Percentiles rank a stretch among this genome's conserved stretches.
phyloP scores from a whole-genome alignment of 1,284 basidiomycete species.

The Boletus semigastroideus region DNA sequence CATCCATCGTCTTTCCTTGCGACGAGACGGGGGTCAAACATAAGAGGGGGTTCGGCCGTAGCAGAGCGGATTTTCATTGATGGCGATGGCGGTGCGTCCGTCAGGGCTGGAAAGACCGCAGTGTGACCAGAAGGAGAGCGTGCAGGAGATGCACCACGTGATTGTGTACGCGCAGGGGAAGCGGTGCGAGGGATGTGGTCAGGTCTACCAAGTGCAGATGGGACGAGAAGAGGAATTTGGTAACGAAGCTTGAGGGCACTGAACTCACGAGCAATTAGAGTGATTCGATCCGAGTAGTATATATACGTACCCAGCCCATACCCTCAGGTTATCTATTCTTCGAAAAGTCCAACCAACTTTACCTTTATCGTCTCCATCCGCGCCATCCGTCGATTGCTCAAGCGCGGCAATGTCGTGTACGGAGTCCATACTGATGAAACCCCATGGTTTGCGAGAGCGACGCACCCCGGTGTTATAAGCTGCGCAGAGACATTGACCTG shows the following conservation, averaged over 20 bases:
- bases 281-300: neutral
- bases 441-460: constrained; percentile 82
- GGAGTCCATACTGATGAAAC: constrained; percentile 73
- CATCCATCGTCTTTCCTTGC: constrained; percentile 76
- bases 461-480: constrained; percentile 82
- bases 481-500: constrained; percentile 77
- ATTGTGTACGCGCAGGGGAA: constrained; percentile 19
- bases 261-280: constrained; percentile 6
- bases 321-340: constrained; percentile 75
- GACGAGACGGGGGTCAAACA: constrained; percentile 73
- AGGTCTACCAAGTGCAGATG: constrained; percentile 38
- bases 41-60: constrained; percentile 32
- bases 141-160: constrained; percentile 28
- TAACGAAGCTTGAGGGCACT: constrained; percentile 84
- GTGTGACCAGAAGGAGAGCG: constrained; percentile 16
- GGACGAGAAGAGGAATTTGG: constrained; percentile 62
- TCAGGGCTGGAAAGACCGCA: neutral
- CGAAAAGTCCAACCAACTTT: constrained; percentile 77
- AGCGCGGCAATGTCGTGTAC: constrained; percentile 78
- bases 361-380: constrained; percentile 35
- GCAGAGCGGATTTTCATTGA: constrained; percentile 22
- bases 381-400: constrained; percentile 44
- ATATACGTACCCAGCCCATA: constrained; percentile 74
- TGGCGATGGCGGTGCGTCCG: constrained; percentile 14
- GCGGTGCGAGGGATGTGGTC: constrained; percentile 28